phyloP scores from a whole-genome alignment of 176 grass and related monocot genomes.

The Cocos nucifera region DNA sequence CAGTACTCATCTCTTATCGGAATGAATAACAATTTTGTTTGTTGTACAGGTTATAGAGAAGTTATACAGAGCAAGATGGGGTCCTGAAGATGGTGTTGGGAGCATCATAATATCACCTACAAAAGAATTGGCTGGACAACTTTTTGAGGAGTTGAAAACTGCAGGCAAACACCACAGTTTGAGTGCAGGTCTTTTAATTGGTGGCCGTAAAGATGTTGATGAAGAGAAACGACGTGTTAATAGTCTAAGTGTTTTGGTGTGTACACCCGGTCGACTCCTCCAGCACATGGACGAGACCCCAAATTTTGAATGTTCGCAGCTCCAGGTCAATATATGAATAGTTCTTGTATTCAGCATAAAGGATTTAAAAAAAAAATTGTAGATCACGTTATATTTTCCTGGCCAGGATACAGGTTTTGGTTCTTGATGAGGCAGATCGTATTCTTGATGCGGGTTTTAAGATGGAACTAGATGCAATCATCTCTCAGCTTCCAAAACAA shows the following conservation, averaged over 20 bases:
- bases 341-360: conserved; percentile 4
- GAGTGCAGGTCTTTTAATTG: conserved; percentile 65
- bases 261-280: conserved; percentile 82
- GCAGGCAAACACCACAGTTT: conserved; percentile 50
- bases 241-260: conserved; percentile 72
- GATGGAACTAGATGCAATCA: conserved; percentile 52
- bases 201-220: conserved; percentile 59
- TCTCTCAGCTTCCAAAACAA: conserved; percentile 58
- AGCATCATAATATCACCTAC: conserved; percentile 80
- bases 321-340: conserved; percentile 51
- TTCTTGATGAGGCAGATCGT: conserved; percentile 94
- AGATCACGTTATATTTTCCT: not conserved
- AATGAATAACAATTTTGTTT: not conserved
- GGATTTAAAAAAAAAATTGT: too few species aligned
- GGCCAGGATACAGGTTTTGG: conserved; percentile 61
- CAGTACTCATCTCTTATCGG: too few species aligned
- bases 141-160: conserved; percentile 51
- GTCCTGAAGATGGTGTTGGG: conserved; percentile 58
- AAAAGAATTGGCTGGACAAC: conserved; percentile 71
- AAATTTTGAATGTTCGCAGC: conserved; percentile 80
- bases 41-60: conserved; percentile 59
- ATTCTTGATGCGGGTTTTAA: conserved; percentile 76
- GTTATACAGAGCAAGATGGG: conserved; percentile 70
- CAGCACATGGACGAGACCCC: conserved; percentile 81
- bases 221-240: conserved; percentile 66